A percentile compares a stretch with the other conserved stretches of the same genome.
These are phyloP conservation scores for Paraleonurus japonicus DNA, from an alignment of 257 asterid genomes.

Conservation along the genomic window DNA sequence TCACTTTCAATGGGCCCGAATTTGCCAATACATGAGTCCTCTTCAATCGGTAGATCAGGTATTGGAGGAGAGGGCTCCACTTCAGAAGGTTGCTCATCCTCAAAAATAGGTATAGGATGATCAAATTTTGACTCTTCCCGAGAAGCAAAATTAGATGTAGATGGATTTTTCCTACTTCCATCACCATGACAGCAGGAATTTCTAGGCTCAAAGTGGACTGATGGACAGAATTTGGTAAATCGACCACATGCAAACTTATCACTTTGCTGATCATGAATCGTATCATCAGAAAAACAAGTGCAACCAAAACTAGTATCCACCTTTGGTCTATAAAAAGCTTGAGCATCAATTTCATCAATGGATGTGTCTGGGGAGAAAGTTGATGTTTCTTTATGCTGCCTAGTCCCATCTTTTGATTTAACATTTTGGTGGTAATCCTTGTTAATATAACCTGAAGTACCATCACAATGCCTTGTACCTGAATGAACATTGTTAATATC, in stretches of 20 bases:
- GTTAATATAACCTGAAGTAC: constrained; percentile 25
- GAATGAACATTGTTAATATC: constrained; percentile 35
- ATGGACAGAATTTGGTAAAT: constrained; percentile 26
- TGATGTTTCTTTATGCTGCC: constrained; percentile 24
- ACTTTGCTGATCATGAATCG: background rate
- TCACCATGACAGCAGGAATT: constrained; percentile 21
- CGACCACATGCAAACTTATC: background rate
- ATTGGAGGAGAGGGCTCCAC: constrained; percentile 27
- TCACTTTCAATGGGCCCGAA: constrained; percentile 26
- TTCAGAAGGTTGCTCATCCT: constrained; percentile 18
- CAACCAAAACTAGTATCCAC: constrained; percentile 21
- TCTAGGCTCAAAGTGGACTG: constrained; percentile 10
- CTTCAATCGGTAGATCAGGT: background rate
- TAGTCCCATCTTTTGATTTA: constrained; percentile 26
- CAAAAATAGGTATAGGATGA: constrained; percentile 10
- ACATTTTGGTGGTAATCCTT: constrained; percentile 27
- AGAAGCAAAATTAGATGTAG: constrained; percentile 17
- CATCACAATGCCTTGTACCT: constrained; percentile 30
- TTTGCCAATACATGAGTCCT: constrained; percentile 20
- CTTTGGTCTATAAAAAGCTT: constrained; percentile 19
- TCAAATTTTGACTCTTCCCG: constrained; percentile 18
- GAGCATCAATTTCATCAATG: constrained; percentile 27
- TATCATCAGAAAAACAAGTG: constrained; percentile 19
- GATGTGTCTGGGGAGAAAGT: constrained; percentile 24
- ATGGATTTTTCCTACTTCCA: constrained; percentile 16